Base-by-base conservation (phyloP, 2,329 filamentous ascomycete genomes). In the Talaromyces sp. region DNA sequence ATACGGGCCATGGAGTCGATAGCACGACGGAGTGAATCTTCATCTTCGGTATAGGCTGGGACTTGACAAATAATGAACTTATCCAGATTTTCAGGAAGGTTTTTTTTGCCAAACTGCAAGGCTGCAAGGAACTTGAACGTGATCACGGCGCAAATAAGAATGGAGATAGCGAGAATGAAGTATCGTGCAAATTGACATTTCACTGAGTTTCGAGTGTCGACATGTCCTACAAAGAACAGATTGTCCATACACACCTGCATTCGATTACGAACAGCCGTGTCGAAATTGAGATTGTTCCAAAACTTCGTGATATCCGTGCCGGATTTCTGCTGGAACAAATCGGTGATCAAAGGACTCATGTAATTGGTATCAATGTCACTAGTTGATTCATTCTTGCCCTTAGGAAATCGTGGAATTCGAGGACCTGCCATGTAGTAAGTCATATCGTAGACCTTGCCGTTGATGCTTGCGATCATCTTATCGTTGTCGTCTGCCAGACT, bases 41-140 rank as follows among this genome's bases (percentile, higher is more conserved):
- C 95, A 69, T 97, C 94, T 78, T 99, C 94, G 0, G 94, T 99
- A 68, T 99, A 99, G 1, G 91, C 94, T 0, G 94, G 94, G 55
- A 99, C 93, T 73, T 97, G 95, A 69, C 91, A 96, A 75, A 99
- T 97, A 71, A 99, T 82, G 71, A 99, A 99, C 72, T 99, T 99
- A 76, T 99, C 94, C 27, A 99, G 84, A 69, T 97, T 94, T 75
- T 99, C 94, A 0, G 94, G 95, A 33, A 93, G 78, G 59, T 90
- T 97, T 78, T 96, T 96, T 64, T 82, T 86, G 40, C 90, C 88
- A 66, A 99, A 99, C 68, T 99, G 94, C 53, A 99, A 81, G 7
- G 94, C 94, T 29, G 95, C 95, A 61, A 97, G 82, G 79, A 99
- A 99, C 73, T 99, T 99, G 85, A 97, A 95, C 16, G 82, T 85